Evolutionary conservation across 495 filamentous ascomycete genomes (phyloP), one percentile per base, ranked within the genome.

Genomic region (Penicillium simplicissimum): DNA sequence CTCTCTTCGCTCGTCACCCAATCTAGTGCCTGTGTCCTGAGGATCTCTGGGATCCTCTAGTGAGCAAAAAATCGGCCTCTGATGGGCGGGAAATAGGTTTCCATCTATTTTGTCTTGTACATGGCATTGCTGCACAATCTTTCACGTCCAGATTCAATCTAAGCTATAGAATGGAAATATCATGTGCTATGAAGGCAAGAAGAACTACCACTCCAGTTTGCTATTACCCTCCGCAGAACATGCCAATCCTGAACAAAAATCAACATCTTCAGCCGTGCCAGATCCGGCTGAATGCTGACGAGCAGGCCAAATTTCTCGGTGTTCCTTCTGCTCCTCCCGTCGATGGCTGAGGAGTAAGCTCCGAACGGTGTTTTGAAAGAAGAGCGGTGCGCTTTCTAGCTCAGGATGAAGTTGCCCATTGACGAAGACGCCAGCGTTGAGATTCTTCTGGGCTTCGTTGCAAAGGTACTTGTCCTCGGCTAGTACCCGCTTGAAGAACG

Each of bases 261-360:
- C 63, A 25, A 75, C 51, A 57, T 80, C 77, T 25, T 75, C 66
- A 35, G 67, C 61, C 28, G 70, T 79, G 14, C 64, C 60, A 8
- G 58, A 47, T 1, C 74, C 74, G 1, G 57, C 64, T 45, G 57
- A 57, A n/a, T 64, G 62, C 55, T 78, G 77, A 36, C 75, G 67
- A 25, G 81, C 80, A 0, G 82, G 82, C 79, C 79, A 83, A 33
- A 81, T 76, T 63, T 82, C 76, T 42, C 61, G 25, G 11, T 67
- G 67, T 10, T 64, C 71, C 42, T 67, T 65, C 56, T 77, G 62
- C 58, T 84, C 82, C 4, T 65, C 59, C 37, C 74, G 57, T 23
- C 66, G 61, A 66, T 83, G 79, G 31, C 58, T 66, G 11, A 57
- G 65, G 0, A 83, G 71, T 17, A 76, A 58, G 10, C 77, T 71